Evolutionary conservation across 371 early-diverging fungal species (phyloP), one percentile per base, ranked within the genome.

Genomic region (Apophysomyces trapeziformis): DNA sequence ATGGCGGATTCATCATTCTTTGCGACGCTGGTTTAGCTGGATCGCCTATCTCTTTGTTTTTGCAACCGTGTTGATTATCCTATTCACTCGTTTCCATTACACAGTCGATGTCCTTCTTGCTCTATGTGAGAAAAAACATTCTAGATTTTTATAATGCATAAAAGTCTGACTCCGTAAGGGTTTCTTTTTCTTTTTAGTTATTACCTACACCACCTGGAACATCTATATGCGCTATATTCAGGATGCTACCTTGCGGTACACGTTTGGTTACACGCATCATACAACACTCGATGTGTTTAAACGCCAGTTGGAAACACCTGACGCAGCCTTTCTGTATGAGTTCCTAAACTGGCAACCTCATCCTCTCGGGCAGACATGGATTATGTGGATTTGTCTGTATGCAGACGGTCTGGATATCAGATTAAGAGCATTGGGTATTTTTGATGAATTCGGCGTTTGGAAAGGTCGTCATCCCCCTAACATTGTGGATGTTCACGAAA

Each of bases 31-130:
- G 2, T 80, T 86, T 61, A 71, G 77, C 18, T 85, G 79, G 68
- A 68, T 86, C 26, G 75, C 87, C 13, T 86, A 83, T 38, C 36
- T 81, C 7, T 79, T 89, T 35, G 83, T 80, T 37, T 47, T 78
- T 0, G 69, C 77, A 11, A 89, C 86, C 1, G 76, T 90, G 14
- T 69, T 79, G 13, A 76, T 86, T 64, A 88, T 91, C n/a, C 26
- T 91, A 13, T 72, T 86, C 39, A 88, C 87, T 38, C 86, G 87
- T 6, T 77, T 88, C 21, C 92, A 92, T 63, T 92, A 92, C 68
- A 80, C 92, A 2, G 78, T 91, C 32, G 92, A 91, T 56, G 89
- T 92, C 4, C 58, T 90, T 18, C 63, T 92, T 26, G 92, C 90
- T 11, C 59, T 91, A 6, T 80, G 89, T 71, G 78, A 90, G 70